A percentile compares a stretch with the other conserved stretches of the same genome.
Conservation (phyloP, 1,139 yeast species). For the Pichia sp. region DNA sequence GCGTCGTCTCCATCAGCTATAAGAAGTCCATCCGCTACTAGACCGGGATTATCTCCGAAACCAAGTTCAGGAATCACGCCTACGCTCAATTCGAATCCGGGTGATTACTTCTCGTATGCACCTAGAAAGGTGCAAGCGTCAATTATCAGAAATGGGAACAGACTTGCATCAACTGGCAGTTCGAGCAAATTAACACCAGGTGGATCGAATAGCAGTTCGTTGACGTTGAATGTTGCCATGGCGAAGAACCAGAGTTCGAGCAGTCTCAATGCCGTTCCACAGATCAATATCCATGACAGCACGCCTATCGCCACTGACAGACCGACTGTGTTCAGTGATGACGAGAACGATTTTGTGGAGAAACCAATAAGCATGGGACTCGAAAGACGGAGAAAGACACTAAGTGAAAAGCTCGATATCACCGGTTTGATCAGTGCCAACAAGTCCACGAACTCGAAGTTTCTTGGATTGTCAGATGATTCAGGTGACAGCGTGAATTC, state of each 20-base stretch:
- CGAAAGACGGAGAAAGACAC: constrained; percentile 16
- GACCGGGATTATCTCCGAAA: constrained; percentile 9
- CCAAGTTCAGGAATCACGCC: too few species aligned
- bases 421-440: constrained; percentile 6
- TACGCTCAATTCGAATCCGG: too few species aligned
- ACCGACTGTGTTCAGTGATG: constrained; percentile 1
- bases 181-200: constrained; percentile 17
- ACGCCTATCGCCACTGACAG: constrained; percentile 10
- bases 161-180: constrained; percentile 14
- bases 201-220: neutral
- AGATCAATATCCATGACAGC: constrained; percentile 14
- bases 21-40: constrained; percentile 1
- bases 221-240: constrained; percentile 1
- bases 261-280: constrained; percentile 10
- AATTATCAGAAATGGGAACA: constrained; percentile 18
- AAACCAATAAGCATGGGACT: constrained; percentile 1
- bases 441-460: neutral
- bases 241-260: constrained; percentile 5
- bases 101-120: constrained; percentile 21
- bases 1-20: constrained; percentile 18
- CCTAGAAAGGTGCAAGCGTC: constrained; percentile 20
- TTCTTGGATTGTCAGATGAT: constrained; percentile 8
- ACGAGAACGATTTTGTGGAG: neutral
- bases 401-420: constrained; percentile 16
- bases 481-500: neutral